Percentiles rank a stretch among this genome's conserved stretches.
phyloP scores from a whole-genome alignment of 192 early-diverging fungal species.

The Rhizophagus clarus region DNA sequence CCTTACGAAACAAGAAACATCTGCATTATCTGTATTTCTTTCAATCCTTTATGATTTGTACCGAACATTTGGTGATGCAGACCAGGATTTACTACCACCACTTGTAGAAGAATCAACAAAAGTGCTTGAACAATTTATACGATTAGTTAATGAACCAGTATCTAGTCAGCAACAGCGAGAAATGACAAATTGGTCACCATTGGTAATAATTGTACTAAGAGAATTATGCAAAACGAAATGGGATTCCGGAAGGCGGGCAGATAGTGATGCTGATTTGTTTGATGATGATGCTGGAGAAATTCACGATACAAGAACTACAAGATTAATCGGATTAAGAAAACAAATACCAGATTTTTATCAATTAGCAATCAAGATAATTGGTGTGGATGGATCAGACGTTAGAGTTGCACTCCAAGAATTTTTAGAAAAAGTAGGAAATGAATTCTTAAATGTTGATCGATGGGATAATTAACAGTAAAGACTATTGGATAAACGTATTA shows the following conservation, averaged over 20 bases:
- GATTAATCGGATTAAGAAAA: constrained; percentile 36
- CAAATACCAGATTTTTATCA: constrained; percentile 48
- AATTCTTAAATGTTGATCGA: constrained; percentile 28
- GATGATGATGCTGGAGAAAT: constrained; percentile 13
- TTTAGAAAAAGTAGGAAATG: constrained; percentile 43
- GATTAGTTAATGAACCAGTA: constrained; percentile 42
- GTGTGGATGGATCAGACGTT: constrained; percentile 46
- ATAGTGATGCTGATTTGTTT: constrained; percentile 10
- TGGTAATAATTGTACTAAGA: constrained; percentile 47
- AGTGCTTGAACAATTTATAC: constrained; percentile 43
- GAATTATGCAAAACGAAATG: constrained; percentile 43
- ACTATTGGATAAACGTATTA: background rate
- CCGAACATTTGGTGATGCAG: constrained; percentile 55
- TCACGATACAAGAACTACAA: background rate
- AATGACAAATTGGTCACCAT: constrained; percentile 46
- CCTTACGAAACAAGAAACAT: constrained; percentile 90
- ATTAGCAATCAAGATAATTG: constrained; percentile 44
- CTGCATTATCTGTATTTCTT: constrained; percentile 64
- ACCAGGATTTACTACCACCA: constrained; percentile 44
- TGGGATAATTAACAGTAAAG: constrained; percentile 9
- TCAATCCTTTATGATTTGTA: constrained; percentile 73
- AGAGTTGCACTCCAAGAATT: constrained; percentile 47
- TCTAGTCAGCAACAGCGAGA: constrained; percentile 46
- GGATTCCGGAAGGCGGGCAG: background rate
- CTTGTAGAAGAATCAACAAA: constrained; percentile 46